Conservation (phyloP, 768 basidiomycete genomes). For the Lactarius deliciosus region DNA sequence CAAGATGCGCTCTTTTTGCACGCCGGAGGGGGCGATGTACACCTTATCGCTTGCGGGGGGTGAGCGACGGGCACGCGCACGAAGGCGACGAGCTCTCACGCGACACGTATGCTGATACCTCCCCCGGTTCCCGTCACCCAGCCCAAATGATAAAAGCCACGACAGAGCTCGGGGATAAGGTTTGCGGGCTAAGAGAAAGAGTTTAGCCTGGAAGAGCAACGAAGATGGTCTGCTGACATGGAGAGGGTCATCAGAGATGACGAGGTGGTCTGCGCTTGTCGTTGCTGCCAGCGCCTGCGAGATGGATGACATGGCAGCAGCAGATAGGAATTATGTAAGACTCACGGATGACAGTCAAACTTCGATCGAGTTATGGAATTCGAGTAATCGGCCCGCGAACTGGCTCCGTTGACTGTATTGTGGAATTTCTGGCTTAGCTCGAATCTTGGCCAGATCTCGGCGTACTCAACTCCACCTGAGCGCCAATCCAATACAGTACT, state of each 20-base stretch:
- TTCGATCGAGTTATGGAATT: not conserved
- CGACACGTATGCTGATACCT: constrained; percentile 71
- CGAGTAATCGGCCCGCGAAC: constrained; percentile 1
- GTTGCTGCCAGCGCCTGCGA: not conserved
- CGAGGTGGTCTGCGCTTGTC: constrained; percentile 46
- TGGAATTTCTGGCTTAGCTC: not conserved
- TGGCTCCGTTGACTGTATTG: not conserved
- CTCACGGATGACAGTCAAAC: too few species aligned
- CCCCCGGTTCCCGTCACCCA: constrained; percentile 93
- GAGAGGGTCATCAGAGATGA: constrained; percentile 58
- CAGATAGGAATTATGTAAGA: not conserved
- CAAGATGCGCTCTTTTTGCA: constrained; percentile 86
- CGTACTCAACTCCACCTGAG: not conserved
- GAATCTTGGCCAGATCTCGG: constrained; percentile 1
- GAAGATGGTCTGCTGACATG: constrained; percentile 45
- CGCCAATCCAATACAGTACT: not conserved
- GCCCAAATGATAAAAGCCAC: constrained; percentile 80
- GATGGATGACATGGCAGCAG: constrained; percentile 2
- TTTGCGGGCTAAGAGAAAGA: constrained; percentile 70
- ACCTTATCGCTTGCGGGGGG: constrained; percentile 61
- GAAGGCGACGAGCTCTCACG: constrained; percentile 42
- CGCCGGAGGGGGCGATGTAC: constrained; percentile 85
- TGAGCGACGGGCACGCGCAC: too few species aligned
- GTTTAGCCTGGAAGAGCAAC: not conserved
- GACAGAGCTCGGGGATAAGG: constrained; percentile 82